These are phyloP conservation scores for Astrephomene gubernaculifera DNA, from an alignment of 139 green algal species.

Conservation along the genomic window DNA sequence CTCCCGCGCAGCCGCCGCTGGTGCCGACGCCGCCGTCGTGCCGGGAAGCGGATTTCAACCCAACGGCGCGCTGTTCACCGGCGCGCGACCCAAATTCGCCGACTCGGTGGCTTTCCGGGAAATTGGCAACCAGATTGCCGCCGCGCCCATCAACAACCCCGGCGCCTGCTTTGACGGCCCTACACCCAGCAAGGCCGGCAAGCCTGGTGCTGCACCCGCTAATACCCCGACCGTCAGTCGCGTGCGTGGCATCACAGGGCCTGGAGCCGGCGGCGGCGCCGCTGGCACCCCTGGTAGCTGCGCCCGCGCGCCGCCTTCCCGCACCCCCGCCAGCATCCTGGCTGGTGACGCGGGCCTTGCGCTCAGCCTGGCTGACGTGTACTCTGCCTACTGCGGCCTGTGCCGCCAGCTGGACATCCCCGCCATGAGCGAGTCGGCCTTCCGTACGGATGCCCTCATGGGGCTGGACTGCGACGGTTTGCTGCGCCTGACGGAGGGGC, in stretches of 20 bases:
- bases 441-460: slow-evolving; percentile 24
- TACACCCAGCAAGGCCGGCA: slow-evolving; percentile 30
- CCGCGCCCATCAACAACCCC: not conserved
- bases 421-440: slow-evolving; percentile 13
- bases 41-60: not conserved
- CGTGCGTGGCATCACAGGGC: slow-evolving; percentile 13
- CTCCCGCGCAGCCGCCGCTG: not conserved
- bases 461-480: slow-evolving; percentile 18
- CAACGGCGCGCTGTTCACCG: slow-evolving; percentile 19
- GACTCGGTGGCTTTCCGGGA: slow-evolving; percentile 34
- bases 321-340: slow-evolving; percentile 38
- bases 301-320: not conserved
- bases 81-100: slow-evolving; percentile 33
- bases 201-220: not conserved
- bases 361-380: slow-evolving; percentile 23
- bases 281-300: slow-evolving; percentile 25
- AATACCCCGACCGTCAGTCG: not conserved
- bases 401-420: slow-evolving; percentile 43
- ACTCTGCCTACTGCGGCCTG: not conserved
- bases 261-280: not conserved
- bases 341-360: slow-evolving; percentile 20
- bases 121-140: slow-evolving; percentile 14
- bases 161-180: slow-evolving; percentile 27
- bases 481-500: slow-evolving; percentile 11
- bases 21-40: not conserved